Evolutionary conservation across 768 basidiomycete species (phyloP).

Genomic region (Calocera cornea): DNA sequence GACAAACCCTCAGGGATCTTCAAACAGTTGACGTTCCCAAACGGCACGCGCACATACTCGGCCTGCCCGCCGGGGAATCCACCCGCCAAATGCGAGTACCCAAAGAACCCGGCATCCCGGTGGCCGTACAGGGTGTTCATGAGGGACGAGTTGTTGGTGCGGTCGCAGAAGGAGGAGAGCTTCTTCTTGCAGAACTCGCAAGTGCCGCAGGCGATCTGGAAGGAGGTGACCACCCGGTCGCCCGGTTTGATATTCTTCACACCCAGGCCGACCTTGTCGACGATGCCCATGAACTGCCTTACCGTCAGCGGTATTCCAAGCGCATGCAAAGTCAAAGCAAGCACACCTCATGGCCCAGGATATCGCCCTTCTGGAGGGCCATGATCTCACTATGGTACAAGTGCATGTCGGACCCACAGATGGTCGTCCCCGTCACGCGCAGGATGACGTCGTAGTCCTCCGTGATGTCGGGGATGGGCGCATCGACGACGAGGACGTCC

Average conservation of each 20-base stretch:
- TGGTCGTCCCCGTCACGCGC: constrained; percentile 61
- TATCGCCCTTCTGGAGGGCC: constrained; percentile 56
- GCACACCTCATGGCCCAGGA: constrained; percentile 53
- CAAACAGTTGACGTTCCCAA: constrained; percentile 57
- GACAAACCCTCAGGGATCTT: constrained; percentile 51
- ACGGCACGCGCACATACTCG: constrained; percentile 59
- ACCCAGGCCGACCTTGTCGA: constrained; percentile 50
- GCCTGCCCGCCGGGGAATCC: constrained; percentile 67
- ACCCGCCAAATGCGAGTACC: constrained; percentile 57
- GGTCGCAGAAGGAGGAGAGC: constrained; percentile 56
- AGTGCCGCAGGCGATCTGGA: constrained; percentile 64
- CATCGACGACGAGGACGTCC: constrained; percentile 33
- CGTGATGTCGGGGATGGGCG: constrained; percentile 44
- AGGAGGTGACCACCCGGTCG: constrained; percentile 63
- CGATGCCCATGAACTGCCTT: constrained; percentile 48
- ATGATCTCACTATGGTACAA: constrained; percentile 50
- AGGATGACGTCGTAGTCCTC: constrained; percentile 65
- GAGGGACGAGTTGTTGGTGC: constrained; percentile 51
- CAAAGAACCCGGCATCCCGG: constrained; percentile 57
- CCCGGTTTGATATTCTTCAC: constrained; percentile 49
- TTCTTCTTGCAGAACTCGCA: constrained; percentile 64
- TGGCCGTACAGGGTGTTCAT: constrained; percentile 50
- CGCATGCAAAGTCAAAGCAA: neutral
- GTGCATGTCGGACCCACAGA: constrained; percentile 43
- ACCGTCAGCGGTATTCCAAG: neutral